phyloP scores from a whole-genome alignment of 768 basidiomycete genomes.

The Strobilomyces dryophilus region DNA sequence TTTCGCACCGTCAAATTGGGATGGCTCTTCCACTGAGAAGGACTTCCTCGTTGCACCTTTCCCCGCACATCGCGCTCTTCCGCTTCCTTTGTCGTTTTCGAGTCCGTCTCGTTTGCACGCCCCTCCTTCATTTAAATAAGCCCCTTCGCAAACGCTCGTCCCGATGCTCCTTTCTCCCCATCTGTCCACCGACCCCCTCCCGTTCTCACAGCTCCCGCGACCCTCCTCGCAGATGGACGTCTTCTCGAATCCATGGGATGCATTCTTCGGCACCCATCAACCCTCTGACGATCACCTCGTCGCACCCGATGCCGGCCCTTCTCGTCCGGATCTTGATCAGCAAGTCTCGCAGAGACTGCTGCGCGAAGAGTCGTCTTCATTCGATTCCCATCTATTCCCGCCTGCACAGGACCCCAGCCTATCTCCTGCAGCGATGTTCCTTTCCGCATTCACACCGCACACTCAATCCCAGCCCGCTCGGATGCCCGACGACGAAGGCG shows the following conservation, averaged over 20 bases:
- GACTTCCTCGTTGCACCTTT: constrained; percentile 11
- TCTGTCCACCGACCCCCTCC: background rate
- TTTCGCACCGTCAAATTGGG: constrained; percentile 20
- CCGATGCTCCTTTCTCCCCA: constrained; percentile 3
- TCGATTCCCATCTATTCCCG: background rate
- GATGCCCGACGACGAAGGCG: constrained; percentile 63
- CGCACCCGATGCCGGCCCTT: background rate
- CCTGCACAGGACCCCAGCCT: constrained; percentile 19
- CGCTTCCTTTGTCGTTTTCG: background rate
- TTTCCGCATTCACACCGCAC: constrained; percentile 56
- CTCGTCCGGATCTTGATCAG: constrained; percentile 28
- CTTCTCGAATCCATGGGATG: constrained; percentile 10
- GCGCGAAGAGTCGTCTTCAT: background rate
- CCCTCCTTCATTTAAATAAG: constrained; percentile 1
- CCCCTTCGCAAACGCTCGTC: background rate
- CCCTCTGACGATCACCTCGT: constrained; percentile 1
- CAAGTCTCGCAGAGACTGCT: constrained; percentile 16
- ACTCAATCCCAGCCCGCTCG: constrained; percentile 28
- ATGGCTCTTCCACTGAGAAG: constrained; percentile 10
- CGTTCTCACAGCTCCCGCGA: constrained; percentile 6
- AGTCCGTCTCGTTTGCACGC: background rate
- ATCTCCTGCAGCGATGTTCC: constrained; percentile 74
- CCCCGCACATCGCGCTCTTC: constrained; percentile 5
- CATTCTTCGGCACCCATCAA: background rate
- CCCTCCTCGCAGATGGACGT: constrained; percentile 9